These are phyloP conservation scores for Citrullus mucosospermus DNA, from an alignment of 306 rosid genomes.

Conservation along the genomic window DNA sequence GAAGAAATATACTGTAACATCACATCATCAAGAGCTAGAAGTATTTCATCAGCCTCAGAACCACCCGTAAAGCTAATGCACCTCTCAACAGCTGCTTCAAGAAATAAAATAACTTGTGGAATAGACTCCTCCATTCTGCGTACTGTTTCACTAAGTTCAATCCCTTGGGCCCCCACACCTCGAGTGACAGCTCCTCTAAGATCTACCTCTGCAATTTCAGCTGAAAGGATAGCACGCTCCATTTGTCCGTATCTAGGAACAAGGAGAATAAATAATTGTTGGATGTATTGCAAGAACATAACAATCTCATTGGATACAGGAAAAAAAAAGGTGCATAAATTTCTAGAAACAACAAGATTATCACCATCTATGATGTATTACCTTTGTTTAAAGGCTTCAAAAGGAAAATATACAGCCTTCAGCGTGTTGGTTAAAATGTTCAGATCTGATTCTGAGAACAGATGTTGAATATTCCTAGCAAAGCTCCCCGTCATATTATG, in stretches of 20 bases:
- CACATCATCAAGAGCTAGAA: slow-evolving; percentile 83
- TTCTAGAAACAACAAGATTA: neutral
- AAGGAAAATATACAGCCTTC: slow-evolving; percentile 77
- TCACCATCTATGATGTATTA: slow-evolving; percentile 15
- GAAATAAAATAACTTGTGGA: slow-evolving; percentile 82
- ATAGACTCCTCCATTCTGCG: slow-evolving; percentile 99
- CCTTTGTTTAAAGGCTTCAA: slow-evolving; percentile 88
- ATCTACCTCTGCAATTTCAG: slow-evolving; percentile 89
- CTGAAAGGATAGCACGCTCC: slow-evolving; percentile 94
- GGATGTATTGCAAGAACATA: slow-evolving; percentile 14
- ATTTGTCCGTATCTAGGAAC: slow-evolving; percentile 79
- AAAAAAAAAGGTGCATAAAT: neutral
- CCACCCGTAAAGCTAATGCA: slow-evolving; percentile 96
- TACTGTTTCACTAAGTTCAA: slow-evolving; percentile 98
- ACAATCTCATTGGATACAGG: neutral
- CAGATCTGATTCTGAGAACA: slow-evolving; percentile 73
- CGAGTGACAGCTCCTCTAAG: slow-evolving; percentile 98
- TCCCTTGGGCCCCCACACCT: slow-evolving; percentile 97
- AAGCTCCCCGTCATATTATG: slow-evolving; percentile 88
- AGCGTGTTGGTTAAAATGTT: slow-evolving; percentile 60
- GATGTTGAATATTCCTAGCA: slow-evolving; percentile 90
- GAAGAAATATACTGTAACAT: slow-evolving; percentile 79
- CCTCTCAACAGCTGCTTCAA: slow-evolving; percentile 95
- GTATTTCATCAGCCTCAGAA: slow-evolving; percentile 93
- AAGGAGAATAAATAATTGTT: slow-evolving; percentile 15